Conservation (phyloP, 192 early-diverging fungal genomes). For the Backusella parvicylindrica region DNA sequence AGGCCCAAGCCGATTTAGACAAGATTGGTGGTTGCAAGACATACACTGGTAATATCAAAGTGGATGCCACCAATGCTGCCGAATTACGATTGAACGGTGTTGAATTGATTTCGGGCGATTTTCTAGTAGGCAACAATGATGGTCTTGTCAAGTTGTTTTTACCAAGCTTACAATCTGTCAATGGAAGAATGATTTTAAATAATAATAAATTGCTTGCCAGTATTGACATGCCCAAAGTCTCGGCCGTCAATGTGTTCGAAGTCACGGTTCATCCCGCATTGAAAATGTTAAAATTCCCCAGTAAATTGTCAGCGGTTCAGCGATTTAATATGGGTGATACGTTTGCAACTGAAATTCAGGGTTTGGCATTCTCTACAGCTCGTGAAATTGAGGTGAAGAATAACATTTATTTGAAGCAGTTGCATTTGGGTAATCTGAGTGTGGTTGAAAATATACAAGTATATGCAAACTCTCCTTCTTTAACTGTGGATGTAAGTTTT, state of each 20-base stretch:
- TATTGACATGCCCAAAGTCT: slow-evolving; percentile 8
- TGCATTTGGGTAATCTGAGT: slow-evolving; percentile 9
- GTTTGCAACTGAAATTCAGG: slow-evolving; percentile 7
- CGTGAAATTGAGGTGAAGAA: slow-evolving; percentile 9
- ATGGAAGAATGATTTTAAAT: slow-evolving; percentile 3
- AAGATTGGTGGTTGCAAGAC: slow-evolving; percentile 15
- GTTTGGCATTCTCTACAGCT: slow-evolving; percentile 9
- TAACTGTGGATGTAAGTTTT: slow-evolving; percentile 12
- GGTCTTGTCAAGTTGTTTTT: not conserved
- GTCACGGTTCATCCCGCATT: slow-evolving; percentile 17
- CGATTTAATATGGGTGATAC: slow-evolving; percentile 22
- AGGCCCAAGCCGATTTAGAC: slow-evolving; percentile 21
- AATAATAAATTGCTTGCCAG: slow-evolving; percentile 18
- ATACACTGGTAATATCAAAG: slow-evolving; percentile 23
- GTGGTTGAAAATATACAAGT: not conserved
- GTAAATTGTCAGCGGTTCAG: slow-evolving; percentile 6
- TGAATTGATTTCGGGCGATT: slow-evolving; percentile 1
- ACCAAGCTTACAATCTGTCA: slow-evolving; percentile 21
- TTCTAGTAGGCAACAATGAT: slow-evolving; percentile 16
- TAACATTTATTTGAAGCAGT: slow-evolving; percentile 29
- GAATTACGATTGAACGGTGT: slow-evolving; percentile 13
- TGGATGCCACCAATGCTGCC: not conserved
- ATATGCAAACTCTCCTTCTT: slow-evolving; percentile 16
- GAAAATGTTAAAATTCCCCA: slow-evolving; percentile 16
- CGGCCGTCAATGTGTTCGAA: slow-evolving; percentile 9